Percentiles rank a stretch among this genome's conserved stretches.
Conservation (phyloP, 352 stramenopile genomes). For the Globisporangium orthogonon region DNA sequence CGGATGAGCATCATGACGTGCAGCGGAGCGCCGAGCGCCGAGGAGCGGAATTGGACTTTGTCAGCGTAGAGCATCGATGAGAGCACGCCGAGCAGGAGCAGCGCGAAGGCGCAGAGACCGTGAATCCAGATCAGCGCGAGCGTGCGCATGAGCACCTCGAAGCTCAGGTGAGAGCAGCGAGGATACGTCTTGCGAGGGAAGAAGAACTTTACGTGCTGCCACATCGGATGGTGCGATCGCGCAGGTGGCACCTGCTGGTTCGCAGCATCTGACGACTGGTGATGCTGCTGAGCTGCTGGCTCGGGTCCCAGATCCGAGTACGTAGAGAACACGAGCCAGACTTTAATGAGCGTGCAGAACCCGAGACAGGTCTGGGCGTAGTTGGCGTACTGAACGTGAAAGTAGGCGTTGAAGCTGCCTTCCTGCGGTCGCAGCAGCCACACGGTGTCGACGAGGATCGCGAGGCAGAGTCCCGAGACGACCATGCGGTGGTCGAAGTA, state of each 20-base stretch:
- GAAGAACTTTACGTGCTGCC: slow-evolving; percentile 52
- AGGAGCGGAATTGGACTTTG: slow-evolving; percentile 41
- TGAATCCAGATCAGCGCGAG: slow-evolving; percentile 69
- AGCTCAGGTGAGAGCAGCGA: slow-evolving; percentile 45
- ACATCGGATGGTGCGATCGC: slow-evolving; percentile 25
- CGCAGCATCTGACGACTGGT: neutral
- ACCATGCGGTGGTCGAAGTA: slow-evolving; percentile 45
- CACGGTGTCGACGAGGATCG: slow-evolving; percentile 42
- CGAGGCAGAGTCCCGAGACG: slow-evolving; percentile 40
- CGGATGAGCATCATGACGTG: slow-evolving; percentile 61
- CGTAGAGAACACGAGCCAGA: slow-evolving; percentile 60
- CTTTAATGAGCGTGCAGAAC: slow-evolving; percentile 46
- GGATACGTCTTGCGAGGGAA: slow-evolving; percentile 69
- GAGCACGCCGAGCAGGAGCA: slow-evolving; percentile 46
- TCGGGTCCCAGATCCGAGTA: slow-evolving; percentile 45
- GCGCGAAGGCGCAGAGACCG: slow-evolving; percentile 37
- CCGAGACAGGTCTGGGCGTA: slow-evolving; percentile 43
- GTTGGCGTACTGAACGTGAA: slow-evolving; percentile 32
- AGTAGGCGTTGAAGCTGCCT: slow-evolving; percentile 54
- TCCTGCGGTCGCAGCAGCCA: slow-evolving; percentile 70
- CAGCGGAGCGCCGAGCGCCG: slow-evolving; percentile 45
- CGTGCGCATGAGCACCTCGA: slow-evolving; percentile 67
- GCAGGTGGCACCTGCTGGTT: neutral
- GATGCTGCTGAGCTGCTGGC: neutral
- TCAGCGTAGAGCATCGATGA: slow-evolving; percentile 32